Evolutionary conservation across 1,139 yeast species (phyloP).

Genomic region (Martiniozyma asiatica): DNA sequence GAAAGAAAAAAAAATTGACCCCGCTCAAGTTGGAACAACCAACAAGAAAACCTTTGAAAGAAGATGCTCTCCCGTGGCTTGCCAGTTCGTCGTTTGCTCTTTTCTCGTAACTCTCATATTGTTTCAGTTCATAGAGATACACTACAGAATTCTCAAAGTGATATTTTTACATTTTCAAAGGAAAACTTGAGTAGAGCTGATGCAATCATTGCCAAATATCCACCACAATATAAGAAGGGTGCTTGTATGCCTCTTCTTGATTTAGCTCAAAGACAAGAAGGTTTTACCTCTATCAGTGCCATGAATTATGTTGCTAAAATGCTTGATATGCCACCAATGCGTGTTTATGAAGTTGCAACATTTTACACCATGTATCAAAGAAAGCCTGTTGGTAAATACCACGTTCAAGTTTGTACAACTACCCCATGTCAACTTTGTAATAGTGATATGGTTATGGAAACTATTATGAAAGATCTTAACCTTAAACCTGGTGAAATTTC

Average conservation of each 20-base stretch:
- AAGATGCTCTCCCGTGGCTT: too few species aligned
- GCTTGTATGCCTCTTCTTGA: constrained; percentile 84
- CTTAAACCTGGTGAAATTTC: constrained; percentile 76
- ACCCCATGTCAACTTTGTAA: constrained; percentile 87
- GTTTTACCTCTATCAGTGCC: constrained; percentile 79
- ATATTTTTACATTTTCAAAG: constrained; percentile 64
- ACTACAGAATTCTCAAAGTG: constrained; percentile 50
- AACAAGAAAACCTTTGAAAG: too few species aligned
- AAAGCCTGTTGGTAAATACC: constrained; percentile 77
- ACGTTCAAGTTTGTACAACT: constrained; percentile 79
- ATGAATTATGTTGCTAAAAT: constrained; percentile 87
- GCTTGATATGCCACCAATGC: constrained; percentile 88
- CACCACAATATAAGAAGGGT: constrained; percentile 77
- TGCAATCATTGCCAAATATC: constrained; percentile 67
- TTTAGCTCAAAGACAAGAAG: constrained; percentile 80
- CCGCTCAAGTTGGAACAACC: too few species aligned
- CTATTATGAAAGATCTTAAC: constrained; percentile 48
- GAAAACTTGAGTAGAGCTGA: constrained; percentile 63
- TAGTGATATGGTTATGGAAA: constrained; percentile 64
- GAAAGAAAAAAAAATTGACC: too few species aligned
- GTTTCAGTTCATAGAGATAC: constrained; percentile 64
- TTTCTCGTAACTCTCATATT: constrained; percentile 15
- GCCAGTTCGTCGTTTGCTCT: too few species aligned
- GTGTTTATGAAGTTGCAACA: constrained; percentile 89
- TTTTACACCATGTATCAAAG: constrained; percentile 90